Evolutionary conservation across 2,329 filamentous ascomycete species (phyloP), one percentile per base, ranked within the genome.

Genomic region (Scopulariopsis brevicaulis): DNA sequence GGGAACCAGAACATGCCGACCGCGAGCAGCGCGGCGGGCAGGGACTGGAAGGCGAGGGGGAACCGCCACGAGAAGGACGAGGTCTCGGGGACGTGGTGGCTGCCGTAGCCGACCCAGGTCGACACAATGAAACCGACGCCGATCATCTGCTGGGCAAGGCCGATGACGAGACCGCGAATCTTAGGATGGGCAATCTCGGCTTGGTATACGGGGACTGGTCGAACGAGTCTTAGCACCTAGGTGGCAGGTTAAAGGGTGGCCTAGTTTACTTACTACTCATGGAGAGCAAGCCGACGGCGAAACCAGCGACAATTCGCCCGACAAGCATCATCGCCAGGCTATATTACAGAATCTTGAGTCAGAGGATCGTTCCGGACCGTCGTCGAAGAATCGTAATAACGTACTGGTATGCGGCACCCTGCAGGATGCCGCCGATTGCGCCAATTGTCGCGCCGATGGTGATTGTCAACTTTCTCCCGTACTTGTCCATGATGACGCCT

Each of bases 61-160:
- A 87, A 78, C 28, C 83, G 70, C 84, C 84, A 88, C 66, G 85
- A 46, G 74, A 84, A 83, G 76, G 6, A 69, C 65, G 51, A 70
- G 66, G 37, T 69, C 72, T 43, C 66, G 67, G 43, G 70, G 64
- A 25, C 60, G 34, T 69, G 66, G 25, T 63, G 63, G 7, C 65
- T 66, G 0, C 68, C 65, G 46, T 69, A 69, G 18, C 69, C 69
- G 1, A 69, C 63, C 60, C 70, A 71, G 64, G 80, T 80, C 0
- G 77, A 79, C 8, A 80, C 71, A 53, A 80, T 79, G 63, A 79
- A 80, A n/a, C 77, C 77, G n/a, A 58, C 59, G 3, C 77, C 74
- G 28, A 80, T 79, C 76, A 80, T 79, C 60, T 80, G 77, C 60
- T 80, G 78, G 1, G 76, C 74, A 2, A 82, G 68, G 28, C 78